Percentiles rank a stretch among this genome's conserved stretches.
phyloP scores from a whole-genome alignment of 352 stramenopile genomes.

The Phytopythium cucurbitacearum region DNA sequence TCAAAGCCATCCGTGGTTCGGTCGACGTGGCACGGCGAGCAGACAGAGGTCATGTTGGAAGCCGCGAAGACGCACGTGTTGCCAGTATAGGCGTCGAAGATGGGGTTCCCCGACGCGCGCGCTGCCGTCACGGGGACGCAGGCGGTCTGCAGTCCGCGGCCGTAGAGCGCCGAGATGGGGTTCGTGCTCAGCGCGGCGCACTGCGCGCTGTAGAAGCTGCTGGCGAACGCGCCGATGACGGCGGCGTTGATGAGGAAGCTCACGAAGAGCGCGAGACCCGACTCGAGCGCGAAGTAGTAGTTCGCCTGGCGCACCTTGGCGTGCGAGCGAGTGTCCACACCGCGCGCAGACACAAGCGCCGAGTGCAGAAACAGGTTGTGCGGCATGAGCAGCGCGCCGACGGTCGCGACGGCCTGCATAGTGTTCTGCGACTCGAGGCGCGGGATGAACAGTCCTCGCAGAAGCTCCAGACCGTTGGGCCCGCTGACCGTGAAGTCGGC shows the following conservation, averaged over 20 bases:
- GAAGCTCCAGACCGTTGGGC: constrained; percentile 55
- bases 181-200: constrained; percentile 44
- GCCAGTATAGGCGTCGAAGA: constrained; percentile 58
- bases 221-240: constrained; percentile 87
- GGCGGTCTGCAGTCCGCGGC: constrained; percentile 54
- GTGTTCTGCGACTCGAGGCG: constrained; percentile 52
- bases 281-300: constrained; percentile 87
- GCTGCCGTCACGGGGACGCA: constrained; percentile 54
- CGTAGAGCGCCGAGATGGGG: constrained; percentile 45
- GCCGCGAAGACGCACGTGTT: constrained; percentile 39
- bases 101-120: constrained; percentile 38
- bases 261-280: constrained; percentile 76
- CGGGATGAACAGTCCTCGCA: constrained; percentile 68
- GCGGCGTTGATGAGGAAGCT: constrained; percentile 91
- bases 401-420: constrained; percentile 66
- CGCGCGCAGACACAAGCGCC: constrained; percentile 67
- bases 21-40: constrained; percentile 51
- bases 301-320: constrained; percentile 48
- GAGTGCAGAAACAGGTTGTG: constrained; percentile 95
- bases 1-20: background rate
- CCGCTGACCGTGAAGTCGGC: constrained; percentile 75
- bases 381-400: constrained; percentile 93
- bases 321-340: constrained; percentile 16
- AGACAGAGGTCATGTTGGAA: constrained; percentile 12
- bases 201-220: constrained; percentile 80